phyloP scores from a whole-genome alignment of 208 protist species.

The Leptomonas pyrrhocoris region DNA sequence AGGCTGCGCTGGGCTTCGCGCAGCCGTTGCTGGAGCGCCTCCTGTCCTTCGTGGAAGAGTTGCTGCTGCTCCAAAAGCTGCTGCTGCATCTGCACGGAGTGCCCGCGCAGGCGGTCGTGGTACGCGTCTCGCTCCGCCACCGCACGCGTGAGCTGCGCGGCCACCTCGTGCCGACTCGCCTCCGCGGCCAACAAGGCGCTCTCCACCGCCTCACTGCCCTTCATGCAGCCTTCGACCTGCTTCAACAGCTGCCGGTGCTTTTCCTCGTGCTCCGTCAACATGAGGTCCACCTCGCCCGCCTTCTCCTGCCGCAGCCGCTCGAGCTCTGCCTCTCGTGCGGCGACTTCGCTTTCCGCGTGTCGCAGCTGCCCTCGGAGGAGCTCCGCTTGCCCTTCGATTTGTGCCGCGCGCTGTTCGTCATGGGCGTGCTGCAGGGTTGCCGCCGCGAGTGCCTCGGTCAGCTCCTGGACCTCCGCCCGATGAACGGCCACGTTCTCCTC shows the following conservation, averaged over 20 bases:
- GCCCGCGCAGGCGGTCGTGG: conserved; percentile 26
- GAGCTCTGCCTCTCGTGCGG: conserved; percentile 23
- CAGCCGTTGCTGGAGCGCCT: conserved; percentile 18
- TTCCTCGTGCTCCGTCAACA: conserved; percentile 25
- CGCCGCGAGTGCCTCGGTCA: conserved; percentile 22
- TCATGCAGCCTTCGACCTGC: conserved; percentile 51
- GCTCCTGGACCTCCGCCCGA: conserved; percentile 16
- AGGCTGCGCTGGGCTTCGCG: conserved; percentile 10
- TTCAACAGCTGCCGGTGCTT: conserved; percentile 23
- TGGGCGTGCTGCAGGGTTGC: conserved; percentile 20
- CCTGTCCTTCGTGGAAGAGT: conserved; percentile 35
- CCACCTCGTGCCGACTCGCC: conserved; percentile 25
- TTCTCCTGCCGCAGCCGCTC: conserved; percentile 13
- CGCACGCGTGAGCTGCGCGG: conserved; percentile 19
- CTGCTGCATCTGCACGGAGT: conserved; percentile 28
- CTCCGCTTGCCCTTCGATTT: conserved; percentile 7
- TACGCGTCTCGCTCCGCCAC: conserved; percentile 31
- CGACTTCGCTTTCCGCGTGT: conserved; percentile 14
- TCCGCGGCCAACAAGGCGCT: conserved; percentile 38
- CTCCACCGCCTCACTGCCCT: conserved; percentile 48
- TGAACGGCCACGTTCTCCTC: conserved; percentile 31
- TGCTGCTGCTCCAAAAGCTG: conserved; percentile 74
- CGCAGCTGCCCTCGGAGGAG: conserved; percentile 15
- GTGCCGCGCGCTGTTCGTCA: conserved; percentile 17
- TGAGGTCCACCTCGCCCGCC: conserved; percentile 9